Conservation (phyloP, 2,329 filamentous ascomycete genomes). For the Cercospora sojina region DNA sequence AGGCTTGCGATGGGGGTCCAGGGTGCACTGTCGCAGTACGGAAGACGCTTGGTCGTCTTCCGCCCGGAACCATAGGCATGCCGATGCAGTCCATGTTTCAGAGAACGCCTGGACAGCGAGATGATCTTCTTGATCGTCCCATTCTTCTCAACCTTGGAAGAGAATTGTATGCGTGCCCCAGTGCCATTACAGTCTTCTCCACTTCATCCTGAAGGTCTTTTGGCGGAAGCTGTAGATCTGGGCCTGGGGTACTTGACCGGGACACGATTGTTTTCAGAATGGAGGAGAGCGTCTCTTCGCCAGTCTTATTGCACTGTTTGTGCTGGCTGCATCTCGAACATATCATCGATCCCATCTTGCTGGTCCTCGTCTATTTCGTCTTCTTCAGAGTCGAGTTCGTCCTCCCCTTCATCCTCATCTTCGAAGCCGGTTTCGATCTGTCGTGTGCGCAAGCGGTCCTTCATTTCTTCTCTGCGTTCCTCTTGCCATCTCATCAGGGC, state of each 20-base stretch:
- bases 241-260: not conserved
- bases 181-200: not conserved
- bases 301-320: constrained; percentile 22
- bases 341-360: constrained; percentile 52
- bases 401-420: constrained; percentile 61
- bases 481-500: constrained; percentile 91
- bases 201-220: not conserved
- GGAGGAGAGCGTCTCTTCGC: not conserved
- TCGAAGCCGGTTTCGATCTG: constrained; percentile 77
- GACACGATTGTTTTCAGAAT: not conserved
- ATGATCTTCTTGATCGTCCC: not conserved
- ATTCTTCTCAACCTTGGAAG: not conserved
- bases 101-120: not conserved
- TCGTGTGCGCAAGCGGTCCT: constrained; percentile 67
- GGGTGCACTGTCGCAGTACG: not conserved
- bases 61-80: not conserved
- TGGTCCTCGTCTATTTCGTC: constrained; percentile 60
- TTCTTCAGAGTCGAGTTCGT: constrained; percentile 59
- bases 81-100: not conserved
- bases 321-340: constrained; percentile 39
- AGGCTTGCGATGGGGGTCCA: not conserved
- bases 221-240: not conserved
- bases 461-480: constrained; percentile 75
- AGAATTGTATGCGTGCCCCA: not conserved
- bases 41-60: not conserved